Conservation (phyloP, 176 grass and related monocot species). For the Musa schizocarpa region DNA sequence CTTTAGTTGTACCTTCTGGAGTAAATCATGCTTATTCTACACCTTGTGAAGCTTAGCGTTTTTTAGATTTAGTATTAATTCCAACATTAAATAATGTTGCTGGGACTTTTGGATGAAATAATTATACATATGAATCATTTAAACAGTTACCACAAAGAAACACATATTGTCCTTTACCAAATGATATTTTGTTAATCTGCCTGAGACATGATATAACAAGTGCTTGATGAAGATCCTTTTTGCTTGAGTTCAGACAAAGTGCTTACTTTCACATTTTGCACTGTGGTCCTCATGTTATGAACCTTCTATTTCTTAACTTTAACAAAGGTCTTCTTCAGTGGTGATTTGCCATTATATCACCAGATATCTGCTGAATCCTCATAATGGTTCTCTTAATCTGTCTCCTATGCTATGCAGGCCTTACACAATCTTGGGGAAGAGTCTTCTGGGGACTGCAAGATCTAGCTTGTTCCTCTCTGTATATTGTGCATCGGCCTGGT, state of each 20-base stretch:
- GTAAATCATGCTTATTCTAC: neutral
- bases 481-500: slow-evolving; percentile 89
- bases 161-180: too few relatives aligned
- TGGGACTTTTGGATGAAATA: neutral
- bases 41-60: neutral
- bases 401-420: slow-evolving; percentile 39
- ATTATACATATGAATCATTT: too few relatives aligned
- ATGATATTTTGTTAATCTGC: too few relatives aligned
- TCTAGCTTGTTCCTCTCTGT: slow-evolving; percentile 86
- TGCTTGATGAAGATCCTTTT: too few relatives aligned
- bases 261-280: too few relatives aligned
- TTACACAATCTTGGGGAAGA: slow-evolving; percentile 83
- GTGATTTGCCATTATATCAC: neutral
- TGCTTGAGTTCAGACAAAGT: too few relatives aligned
- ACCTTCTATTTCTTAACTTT: neutral
- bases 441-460: slow-evolving; percentile 71
- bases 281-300: neutral
- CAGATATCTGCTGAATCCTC: neutral
- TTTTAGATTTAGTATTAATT: neutral
- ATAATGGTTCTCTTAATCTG: slow-evolving; percentile 1
- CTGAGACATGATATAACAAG: too few relatives aligned
- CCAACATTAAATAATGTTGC: neutral
- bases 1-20: neutral
- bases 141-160: too few relatives aligned
- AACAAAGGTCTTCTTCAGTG: too few relatives aligned